Conservation (phyloP, 768 basidiomycete genomes). For the Crepidotus variabilis region DNA sequence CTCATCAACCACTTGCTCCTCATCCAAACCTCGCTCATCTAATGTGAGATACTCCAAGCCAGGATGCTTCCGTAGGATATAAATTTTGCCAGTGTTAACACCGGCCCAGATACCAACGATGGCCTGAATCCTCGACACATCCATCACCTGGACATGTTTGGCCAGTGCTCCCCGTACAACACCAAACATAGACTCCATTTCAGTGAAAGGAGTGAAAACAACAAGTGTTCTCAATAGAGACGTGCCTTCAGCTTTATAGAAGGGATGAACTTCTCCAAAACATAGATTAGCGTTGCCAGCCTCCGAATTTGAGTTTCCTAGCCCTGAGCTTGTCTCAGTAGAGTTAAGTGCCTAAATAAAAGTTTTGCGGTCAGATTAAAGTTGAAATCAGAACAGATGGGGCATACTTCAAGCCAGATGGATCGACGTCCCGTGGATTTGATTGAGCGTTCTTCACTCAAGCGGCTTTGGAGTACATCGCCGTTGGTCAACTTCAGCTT, state of each 20-base stretch:
- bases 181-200: not conserved
- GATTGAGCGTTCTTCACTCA: too few relatives aligned
- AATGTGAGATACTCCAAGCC: not conserved
- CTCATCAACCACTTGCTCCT: not conserved
- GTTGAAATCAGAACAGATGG: not conserved
- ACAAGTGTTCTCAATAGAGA: not conserved
- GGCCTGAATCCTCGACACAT: not conserved
- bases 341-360: too few relatives aligned
- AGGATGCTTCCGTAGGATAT: not conserved
- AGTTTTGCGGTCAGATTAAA: too few relatives aligned
- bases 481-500: too few relatives aligned
- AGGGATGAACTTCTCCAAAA: slow-evolving; percentile 6
- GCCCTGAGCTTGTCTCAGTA: not conserved
- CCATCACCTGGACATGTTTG: not conserved
- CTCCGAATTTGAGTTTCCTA: too few relatives aligned
- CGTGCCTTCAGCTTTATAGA: not conserved
- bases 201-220: not conserved
- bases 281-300: not conserved
- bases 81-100: not conserved
- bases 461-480: too few relatives aligned
- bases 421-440: too few relatives aligned
- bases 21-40: slow-evolving; percentile 1
- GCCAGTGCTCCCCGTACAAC: not conserved
- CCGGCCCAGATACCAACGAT: not conserved
- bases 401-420: not conserved